These are phyloP conservation scores for Vachellia pachyceras DNA, from an alignment of 306 rosid species.

Conservation along the genomic window DNA sequence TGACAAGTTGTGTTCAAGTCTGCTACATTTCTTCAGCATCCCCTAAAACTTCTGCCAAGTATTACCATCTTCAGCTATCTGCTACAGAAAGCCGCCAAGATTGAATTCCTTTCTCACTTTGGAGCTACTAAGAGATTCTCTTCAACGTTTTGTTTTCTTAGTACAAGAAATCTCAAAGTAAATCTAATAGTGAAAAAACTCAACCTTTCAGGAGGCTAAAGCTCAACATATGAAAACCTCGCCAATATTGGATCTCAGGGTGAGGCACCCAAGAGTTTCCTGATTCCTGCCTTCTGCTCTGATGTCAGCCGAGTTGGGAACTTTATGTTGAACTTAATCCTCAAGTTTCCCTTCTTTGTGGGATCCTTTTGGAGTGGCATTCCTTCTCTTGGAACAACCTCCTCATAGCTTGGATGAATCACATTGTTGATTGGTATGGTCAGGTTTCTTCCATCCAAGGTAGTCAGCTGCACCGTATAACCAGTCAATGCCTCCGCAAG, in stretches of 20 bases:
- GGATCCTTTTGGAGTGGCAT: constrained; percentile 71
- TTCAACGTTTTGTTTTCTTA: not conserved
- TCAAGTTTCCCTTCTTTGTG: constrained; percentile 60
- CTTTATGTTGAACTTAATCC: constrained; percentile 64
- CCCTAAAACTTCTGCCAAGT: not conserved
- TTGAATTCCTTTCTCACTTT: not conserved
- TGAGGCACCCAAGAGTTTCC: constrained; percentile 52
- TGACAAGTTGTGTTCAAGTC: not conserved
- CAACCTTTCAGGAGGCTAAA: not conserved
- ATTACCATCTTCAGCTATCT: not conserved
- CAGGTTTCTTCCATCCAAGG: constrained; percentile 59
- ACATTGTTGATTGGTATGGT: constrained; percentile 57
- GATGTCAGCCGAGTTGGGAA: constrained; percentile 58
- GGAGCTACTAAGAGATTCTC: not conserved
- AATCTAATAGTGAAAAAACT: not conserved
- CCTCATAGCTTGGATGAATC: constrained; percentile 65
- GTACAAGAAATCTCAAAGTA: not conserved
- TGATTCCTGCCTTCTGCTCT: constrained; percentile 69
- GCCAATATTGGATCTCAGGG: constrained; percentile 20
- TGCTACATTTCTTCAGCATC: constrained; percentile 15
- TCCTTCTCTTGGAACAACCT: constrained; percentile 61
- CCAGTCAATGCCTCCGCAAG: constrained; percentile 65
- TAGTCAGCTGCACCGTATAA: constrained; percentile 58
- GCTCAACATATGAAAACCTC: not conserved
- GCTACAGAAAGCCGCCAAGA: not conserved